Evolutionary conservation across 2,329 filamentous ascomycete genomes (phyloP).

Genomic region (Aureobasidium sp.): DNA sequence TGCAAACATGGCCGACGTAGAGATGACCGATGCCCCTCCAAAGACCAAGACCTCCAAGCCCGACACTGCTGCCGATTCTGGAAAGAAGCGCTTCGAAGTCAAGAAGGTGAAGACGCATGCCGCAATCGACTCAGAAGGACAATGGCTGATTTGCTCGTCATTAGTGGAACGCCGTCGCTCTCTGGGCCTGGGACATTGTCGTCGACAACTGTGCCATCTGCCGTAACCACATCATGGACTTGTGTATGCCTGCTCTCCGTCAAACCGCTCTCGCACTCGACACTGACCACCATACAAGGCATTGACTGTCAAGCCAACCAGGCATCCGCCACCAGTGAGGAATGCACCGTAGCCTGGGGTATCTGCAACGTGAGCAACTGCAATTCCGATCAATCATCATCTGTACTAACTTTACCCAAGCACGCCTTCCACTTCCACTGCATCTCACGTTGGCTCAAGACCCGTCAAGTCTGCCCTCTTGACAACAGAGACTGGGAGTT

Average conservation of each 20-base stretch:
- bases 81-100: constrained; percentile 94
- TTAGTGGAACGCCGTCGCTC: constrained; percentile 95
- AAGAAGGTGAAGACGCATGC: constrained; percentile 68
- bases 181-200: constrained; percentile 99
- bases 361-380: constrained; percentile 87
- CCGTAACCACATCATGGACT: constrained; percentile 98
- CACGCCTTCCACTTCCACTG: constrained; percentile 99
- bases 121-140: constrained; percentile 13
- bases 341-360: constrained; percentile 98
- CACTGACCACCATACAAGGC: constrained; percentile 40
- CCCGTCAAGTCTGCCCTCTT: constrained; percentile 93
- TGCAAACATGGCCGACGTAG: constrained; percentile 76
- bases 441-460: constrained; percentile 98
- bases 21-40: constrained; percentile 77
- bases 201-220: constrained; percentile 99
- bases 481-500: constrained; percentile 99
- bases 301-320: constrained; percentile 99
- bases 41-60: constrained; percentile 47
- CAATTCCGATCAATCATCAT: not conserved
- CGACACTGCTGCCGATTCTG: constrained; percentile 50
- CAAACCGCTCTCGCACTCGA: not conserved
- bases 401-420: constrained; percentile 44
- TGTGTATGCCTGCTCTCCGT: constrained; percentile 54
- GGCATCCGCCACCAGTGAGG: constrained; percentile 91
- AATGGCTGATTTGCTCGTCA: not conserved